These are phyloP conservation scores for Mycena latifolia DNA, from an alignment of 768 basidiomycete genomes.

Conservation along the genomic window DNA sequence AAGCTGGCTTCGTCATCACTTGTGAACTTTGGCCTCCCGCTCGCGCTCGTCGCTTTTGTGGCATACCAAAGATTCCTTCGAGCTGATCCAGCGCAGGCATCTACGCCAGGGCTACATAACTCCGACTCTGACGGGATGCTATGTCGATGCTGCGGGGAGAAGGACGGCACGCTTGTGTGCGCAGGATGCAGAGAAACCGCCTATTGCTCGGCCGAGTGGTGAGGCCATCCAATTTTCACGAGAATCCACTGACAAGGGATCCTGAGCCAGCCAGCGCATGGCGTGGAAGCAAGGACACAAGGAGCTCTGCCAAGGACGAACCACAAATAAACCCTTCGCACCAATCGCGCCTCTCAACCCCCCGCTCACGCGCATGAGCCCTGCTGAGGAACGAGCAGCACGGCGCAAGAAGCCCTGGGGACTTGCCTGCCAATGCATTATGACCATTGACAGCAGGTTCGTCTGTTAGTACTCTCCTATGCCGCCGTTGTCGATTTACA, in stretches of 20 bases:
- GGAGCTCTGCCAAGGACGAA: constrained; percentile 7
- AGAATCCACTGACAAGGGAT: too few species aligned
- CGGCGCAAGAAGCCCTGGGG: constrained; percentile 10
- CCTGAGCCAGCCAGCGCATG: neutral
- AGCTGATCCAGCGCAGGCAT: neutral
- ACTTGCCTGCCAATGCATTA: constrained; percentile 5
- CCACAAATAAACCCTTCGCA: neutral
- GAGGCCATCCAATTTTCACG: neutral
- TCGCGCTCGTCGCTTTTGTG: neutral
- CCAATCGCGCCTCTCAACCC: constrained; percentile 9
- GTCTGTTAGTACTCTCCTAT: too few species aligned
- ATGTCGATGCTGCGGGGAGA: constrained; percentile 10
- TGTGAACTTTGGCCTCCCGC: too few species aligned
- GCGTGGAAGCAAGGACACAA: constrained; percentile 16
- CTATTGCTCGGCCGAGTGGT: constrained; percentile 6
- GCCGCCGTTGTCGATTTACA: neutral
- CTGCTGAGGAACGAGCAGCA: constrained; percentile 3
- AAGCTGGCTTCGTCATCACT: too few species aligned
- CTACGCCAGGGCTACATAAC: neutral
- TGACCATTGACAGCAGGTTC: constrained; percentile 1
- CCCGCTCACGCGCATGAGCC: constrained; percentile 6
- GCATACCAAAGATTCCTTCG: neutral
- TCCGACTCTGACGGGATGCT: neutral
- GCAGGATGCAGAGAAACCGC: constrained; percentile 6
- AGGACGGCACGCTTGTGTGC: neutral